Evolutionary conservation across 2,329 filamentous ascomycete genomes (phyloP).

Genomic region (Mariannaea sp.): DNA sequence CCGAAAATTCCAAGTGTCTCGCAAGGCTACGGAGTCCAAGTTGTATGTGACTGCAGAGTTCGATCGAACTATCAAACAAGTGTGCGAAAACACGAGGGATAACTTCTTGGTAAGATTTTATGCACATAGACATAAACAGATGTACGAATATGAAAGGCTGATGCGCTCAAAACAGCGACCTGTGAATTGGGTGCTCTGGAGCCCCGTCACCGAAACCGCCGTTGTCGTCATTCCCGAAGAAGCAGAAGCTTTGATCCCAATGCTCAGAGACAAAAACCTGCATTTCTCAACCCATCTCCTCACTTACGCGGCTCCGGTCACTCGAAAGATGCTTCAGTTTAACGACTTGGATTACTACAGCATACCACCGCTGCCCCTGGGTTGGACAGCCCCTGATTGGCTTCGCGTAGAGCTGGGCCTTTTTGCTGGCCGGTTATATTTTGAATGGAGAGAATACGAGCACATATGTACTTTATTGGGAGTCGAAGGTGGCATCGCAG

Average conservation of each 20-base stretch:
- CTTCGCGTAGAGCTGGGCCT: slow-evolving; percentile 63
- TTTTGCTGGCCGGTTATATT: slow-evolving; percentile 64
- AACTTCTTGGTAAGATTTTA: slow-evolving; percentile 31
- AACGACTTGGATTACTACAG: slow-evolving; percentile 58
- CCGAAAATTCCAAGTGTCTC: slow-evolving; percentile 1
- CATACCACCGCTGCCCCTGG: slow-evolving; percentile 52
- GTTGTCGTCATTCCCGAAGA: slow-evolving; percentile 67
- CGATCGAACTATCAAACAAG: slow-evolving; percentile 29
- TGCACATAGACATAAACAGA: background rate
- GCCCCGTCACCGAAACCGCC: slow-evolving; percentile 49
- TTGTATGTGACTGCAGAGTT: slow-evolving; percentile 41
- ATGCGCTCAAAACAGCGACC: slow-evolving; percentile 40
- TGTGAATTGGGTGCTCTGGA: slow-evolving; percentile 66
- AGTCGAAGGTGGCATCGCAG: slow-evolving; percentile 20
- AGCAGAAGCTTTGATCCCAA: slow-evolving; percentile 57
- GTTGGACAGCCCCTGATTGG: slow-evolving; percentile 56
- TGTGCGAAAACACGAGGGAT: slow-evolving; percentile 28
- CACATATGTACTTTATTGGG: slow-evolving; percentile 41
- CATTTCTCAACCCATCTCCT: slow-evolving; percentile 45
- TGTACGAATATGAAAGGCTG: background rate
- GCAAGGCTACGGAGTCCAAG: slow-evolving; percentile 26
- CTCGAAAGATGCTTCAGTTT: slow-evolving; percentile 60
- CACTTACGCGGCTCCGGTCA: slow-evolving; percentile 59
- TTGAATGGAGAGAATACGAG: slow-evolving; percentile 54
- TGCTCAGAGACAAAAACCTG: slow-evolving; percentile 40